Evolutionary conservation across 441 rosid species (phyloP), one percentile per base, ranked within the genome.

Genomic region (Isatis lusitanica): DNA sequence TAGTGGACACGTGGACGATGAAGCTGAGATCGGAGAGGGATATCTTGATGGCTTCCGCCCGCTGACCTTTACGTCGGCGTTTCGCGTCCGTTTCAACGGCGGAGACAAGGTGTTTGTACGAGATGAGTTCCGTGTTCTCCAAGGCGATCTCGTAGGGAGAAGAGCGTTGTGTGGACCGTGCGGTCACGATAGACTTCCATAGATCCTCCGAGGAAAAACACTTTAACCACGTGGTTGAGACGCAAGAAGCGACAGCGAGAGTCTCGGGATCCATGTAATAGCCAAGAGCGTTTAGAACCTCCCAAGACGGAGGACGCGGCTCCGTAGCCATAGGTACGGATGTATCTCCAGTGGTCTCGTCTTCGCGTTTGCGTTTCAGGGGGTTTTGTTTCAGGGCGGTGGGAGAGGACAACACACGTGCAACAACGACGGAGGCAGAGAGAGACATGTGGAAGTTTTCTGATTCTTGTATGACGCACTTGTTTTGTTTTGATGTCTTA

Each of bases 161-260:
- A 30, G 55, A 63, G 55, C 28, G 40, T 30, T 63, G 68, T 6
- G 28, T 16, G 55, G 55, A 44, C 28, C 53, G 68, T 17, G 24
- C 7, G 16, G 2, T 71, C 8, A 39, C 31, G 21, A 59, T n/a
- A 7, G 15, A 35, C 46, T 60, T 59, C 78, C 78, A 74, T n/a
- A 74, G 31, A 59, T 50, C 2, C 6, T 67, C 73, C 5, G 73
- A 67, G 24, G 68, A 74, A 8, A 74, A 67, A 24, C 73, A 67
- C 10, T 60, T 35, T 3, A n/a, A 35, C 73, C 78, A 74, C 8
- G 73, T 24, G 8, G 78, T 31, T 16, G 73, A 74, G 68, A 74
- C 67, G 63, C 78, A 74, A 40, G 78, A 67, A 9, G 78, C 68
- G n/a, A 51, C 1, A 12, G 67, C 47, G 16, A 74, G 62, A n/a